phyloP scores from a whole-genome alignment of 768 basidiomycete genomes.

The Leccinum olivaceopallidum region DNA sequence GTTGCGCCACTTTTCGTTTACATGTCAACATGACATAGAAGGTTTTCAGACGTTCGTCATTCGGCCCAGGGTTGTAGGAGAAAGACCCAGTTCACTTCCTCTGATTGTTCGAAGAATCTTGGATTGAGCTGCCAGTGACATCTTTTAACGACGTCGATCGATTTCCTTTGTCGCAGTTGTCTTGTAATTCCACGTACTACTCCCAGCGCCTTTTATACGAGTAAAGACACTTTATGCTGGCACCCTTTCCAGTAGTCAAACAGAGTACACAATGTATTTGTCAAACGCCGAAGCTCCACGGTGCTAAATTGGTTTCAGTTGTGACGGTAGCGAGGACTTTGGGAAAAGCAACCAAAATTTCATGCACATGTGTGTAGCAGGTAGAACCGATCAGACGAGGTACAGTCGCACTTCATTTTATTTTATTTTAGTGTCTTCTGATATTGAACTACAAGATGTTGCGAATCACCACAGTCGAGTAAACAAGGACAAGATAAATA shows the following conservation, averaged over 20 bases:
- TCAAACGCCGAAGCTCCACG: not conserved
- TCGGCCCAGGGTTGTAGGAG: slow-evolving; percentile 55
- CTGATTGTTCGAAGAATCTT: slow-evolving; percentile 41
- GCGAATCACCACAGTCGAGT: slow-evolving; percentile 8
- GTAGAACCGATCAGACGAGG: not conserved
- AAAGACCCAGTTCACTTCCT: slow-evolving; percentile 56
- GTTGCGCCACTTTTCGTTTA: slow-evolving; percentile 55
- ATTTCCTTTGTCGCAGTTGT: not conserved
- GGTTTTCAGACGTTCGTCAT: slow-evolving; percentile 68
- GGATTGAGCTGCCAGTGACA: slow-evolving; percentile 13
- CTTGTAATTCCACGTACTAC: not conserved
- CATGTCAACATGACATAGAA: slow-evolving; percentile 53
- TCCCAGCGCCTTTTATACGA: not conserved
- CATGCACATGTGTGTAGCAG: not conserved
- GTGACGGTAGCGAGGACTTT: not conserved
- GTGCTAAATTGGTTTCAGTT: not conserved
- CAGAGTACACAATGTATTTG: not conserved
- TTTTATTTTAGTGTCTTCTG: not conserved
- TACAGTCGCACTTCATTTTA: not conserved
- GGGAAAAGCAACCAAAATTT: not conserved
- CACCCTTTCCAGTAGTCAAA: not conserved
- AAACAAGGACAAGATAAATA: slow-evolving; percentile 30
- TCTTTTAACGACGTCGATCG: not conserved
- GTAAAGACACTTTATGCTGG: not conserved
- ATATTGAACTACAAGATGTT: slow-evolving; percentile 7